These are phyloP conservation scores for Schizochytrium sp. DNA, from an alignment of 108 stramenopile species.

Conservation along the genomic window DNA sequence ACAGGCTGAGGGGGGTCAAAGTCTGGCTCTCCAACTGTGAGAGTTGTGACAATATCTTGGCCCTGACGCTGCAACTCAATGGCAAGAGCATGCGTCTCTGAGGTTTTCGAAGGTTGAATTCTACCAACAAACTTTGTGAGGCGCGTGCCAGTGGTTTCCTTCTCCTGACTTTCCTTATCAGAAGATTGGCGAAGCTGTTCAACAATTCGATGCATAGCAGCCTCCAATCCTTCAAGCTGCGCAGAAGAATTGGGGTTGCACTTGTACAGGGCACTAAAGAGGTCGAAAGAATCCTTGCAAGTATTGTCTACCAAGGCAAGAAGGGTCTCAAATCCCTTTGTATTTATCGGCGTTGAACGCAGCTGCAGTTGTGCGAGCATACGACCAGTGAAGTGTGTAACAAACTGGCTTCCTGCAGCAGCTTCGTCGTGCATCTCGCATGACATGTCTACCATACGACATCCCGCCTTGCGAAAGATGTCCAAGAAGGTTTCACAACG, in stretches of 20 bases:
- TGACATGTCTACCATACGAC: constrained; percentile 96
- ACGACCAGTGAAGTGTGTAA: constrained; percentile 97
- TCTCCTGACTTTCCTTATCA: neutral
- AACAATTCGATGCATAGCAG: constrained; percentile 20
- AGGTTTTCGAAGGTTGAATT: constrained; percentile 57
- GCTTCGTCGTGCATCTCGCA: constrained; percentile 93
- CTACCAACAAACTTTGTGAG: constrained; percentile 51
- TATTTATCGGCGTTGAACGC: constrained; percentile 84
- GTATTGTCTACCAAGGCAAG: constrained; percentile 90
- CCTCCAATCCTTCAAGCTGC: constrained; percentile 40
- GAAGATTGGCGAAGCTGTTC: constrained; percentile 23
- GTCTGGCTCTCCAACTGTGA: constrained; percentile 98
- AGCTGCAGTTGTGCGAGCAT: constrained; percentile 86
- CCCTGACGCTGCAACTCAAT: constrained; percentile 74
- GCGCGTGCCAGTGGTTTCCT: neutral
- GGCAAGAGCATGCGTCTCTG: constrained; percentile 71
- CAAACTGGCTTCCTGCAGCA: constrained; percentile 96
- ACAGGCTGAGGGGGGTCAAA: constrained; percentile 88
- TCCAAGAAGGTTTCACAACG: constrained; percentile 88
- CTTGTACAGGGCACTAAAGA: constrained; percentile 97
- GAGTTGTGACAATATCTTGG: constrained; percentile 81
- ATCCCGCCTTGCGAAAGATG: constrained; percentile 97
- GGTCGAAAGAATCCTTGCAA: constrained; percentile 94
- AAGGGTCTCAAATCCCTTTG: constrained; percentile 94
- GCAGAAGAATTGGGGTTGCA: constrained; percentile 78